Evolutionary conservation across 495 filamentous ascomycete species (phyloP).

Genomic region (Pyrenula massariospora): DNA sequence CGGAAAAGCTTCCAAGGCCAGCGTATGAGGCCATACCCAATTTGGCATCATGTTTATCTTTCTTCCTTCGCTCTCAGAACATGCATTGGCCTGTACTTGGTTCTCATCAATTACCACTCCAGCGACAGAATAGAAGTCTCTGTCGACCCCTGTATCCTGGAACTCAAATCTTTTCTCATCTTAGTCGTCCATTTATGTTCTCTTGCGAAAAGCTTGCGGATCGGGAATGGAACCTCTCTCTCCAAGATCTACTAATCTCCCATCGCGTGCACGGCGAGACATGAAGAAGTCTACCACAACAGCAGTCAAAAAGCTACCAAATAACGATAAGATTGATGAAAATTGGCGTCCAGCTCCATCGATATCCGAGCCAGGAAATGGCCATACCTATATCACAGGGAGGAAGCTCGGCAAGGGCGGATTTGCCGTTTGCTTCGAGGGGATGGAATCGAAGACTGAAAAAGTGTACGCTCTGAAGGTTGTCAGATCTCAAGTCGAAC

Average conservation of each 20-base stretch:
- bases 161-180: no score
- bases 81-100: conserved; percentile 6
- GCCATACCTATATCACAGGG: conserved; percentile 74
- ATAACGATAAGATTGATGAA: conserved; percentile 33
- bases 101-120: no score
- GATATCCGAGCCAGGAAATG: conserved; percentile 65
- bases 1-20: no score
- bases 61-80: neutral
- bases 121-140: no score
- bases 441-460: conserved; percentile 49
- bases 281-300: conserved; percentile 40
- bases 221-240: conserved; percentile 57
- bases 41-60: conserved; percentile 4
- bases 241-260: conserved; percentile 55
- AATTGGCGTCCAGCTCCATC: conserved; percentile 63
- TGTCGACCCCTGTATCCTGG: no score
- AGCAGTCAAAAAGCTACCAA: conserved; percentile 41
- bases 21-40: neutral
- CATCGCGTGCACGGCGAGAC: conserved; percentile 28
- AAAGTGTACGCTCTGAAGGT: conserved; percentile 79
- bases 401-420: conserved; percentile 81
- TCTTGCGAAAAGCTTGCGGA: no score
- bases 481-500: conserved; percentile 75
- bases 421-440: conserved; percentile 85
- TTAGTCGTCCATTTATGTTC: no score